A percentile compares a stretch with the other conserved stretches of the same genome.
These are phyloP conservation scores for Agrostemma githago DNA, from an alignment of 148 eudicot genomes.

Conservation along the genomic window DNA sequence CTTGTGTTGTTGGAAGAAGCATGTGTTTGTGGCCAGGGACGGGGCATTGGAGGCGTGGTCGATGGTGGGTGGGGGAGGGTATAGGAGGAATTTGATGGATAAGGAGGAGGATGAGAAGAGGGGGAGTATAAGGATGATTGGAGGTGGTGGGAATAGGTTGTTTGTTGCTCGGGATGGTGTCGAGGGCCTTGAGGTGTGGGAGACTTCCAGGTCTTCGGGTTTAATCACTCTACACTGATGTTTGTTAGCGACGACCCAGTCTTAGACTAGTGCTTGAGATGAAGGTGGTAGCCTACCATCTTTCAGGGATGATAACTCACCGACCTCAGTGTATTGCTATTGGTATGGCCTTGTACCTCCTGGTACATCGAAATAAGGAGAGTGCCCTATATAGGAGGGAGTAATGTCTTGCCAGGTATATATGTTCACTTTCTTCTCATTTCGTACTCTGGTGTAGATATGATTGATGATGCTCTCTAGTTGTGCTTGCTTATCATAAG, in stretches of 20 bases:
- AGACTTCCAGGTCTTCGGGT: constrained; percentile 55
- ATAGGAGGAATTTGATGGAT: constrained; percentile 76
- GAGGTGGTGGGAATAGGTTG: constrained; percentile 80
- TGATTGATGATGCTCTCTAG: background rate
- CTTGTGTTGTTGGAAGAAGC: constrained; percentile 54
- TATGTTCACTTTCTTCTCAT: background rate
- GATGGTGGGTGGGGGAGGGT: constrained; percentile 38
- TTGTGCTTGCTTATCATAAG: background rate
- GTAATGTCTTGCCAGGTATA: background rate
- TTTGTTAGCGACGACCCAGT: no score
- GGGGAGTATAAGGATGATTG: constrained; percentile 58
- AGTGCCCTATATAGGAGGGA: background rate
- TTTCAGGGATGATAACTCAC: background rate
- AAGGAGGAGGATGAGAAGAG: constrained; percentile 52
- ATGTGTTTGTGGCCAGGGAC: constrained; percentile 62
- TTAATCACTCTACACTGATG: constrained; percentile 2
- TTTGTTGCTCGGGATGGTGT: constrained; percentile 71
- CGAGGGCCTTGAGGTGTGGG: constrained; percentile 96
- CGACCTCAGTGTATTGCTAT: background rate
- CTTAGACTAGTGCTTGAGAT: no score
- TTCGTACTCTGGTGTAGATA: background rate
- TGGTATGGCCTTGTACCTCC: no score
- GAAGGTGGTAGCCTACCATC: no score
- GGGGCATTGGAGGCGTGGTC: constrained; percentile 90
- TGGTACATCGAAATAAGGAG: no score